These are phyloP conservation scores for Eucalyptus guilfoylei DNA, from an alignment of 345 rosid species.

Conservation along the genomic window DNA sequence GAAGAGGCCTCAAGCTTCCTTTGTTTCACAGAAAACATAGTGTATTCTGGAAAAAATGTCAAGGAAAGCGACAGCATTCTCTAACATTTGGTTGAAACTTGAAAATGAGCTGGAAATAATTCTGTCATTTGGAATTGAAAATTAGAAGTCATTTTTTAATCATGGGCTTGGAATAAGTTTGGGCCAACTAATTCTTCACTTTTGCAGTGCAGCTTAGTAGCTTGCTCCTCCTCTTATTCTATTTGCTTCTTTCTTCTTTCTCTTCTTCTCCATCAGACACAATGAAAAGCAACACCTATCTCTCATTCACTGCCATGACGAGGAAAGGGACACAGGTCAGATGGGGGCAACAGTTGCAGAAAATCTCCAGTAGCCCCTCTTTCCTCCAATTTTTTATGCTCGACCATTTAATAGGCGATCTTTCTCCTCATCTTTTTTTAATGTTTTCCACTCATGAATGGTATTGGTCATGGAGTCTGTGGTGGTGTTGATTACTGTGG, in stretches of 20 bases:
- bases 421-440: fast-evolving
- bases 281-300: not conserved
- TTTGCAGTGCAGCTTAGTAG: not conserved
- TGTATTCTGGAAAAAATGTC: not conserved
- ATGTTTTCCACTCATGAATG: not conserved
- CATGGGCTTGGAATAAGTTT: not conserved
- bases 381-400: not conserved
- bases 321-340: not conserved
- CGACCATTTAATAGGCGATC: fast-evolving
- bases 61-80: not conserved
- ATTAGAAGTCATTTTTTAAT: not conserved
- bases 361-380: not conserved
- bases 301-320: not conserved
- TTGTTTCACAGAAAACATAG: not conserved
- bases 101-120: not conserved
- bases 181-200: not conserved
- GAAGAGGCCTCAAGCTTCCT: not conserved
- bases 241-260: not conserved
- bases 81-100: not conserved
- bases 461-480: not conserved
- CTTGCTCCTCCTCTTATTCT: not conserved
- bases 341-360: not conserved
- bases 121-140: not conserved
- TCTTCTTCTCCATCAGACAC: not conserved
- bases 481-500: not conserved